phyloP scores from a whole-genome alignment of 2,329 filamentous ascomycete species.

The Aureobasidium sp. region DNA sequence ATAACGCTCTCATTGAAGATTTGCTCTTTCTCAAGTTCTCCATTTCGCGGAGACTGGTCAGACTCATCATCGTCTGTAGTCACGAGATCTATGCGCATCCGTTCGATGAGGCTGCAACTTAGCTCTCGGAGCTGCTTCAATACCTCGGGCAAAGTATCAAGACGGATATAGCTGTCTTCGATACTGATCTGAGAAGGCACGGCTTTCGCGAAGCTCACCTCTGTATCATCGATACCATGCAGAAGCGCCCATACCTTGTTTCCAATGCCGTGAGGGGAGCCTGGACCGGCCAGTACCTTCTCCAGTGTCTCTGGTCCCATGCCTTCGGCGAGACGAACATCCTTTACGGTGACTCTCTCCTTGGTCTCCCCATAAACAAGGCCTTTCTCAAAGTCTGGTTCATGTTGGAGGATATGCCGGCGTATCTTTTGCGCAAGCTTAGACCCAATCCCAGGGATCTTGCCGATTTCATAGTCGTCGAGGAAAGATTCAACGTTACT shows the following conservation, averaged over 20 bases:
- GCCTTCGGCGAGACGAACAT: constrained; percentile 55
- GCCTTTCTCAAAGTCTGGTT: constrained; percentile 37
- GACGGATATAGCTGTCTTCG: constrained; percentile 77
- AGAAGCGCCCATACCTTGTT: constrained; percentile 67
- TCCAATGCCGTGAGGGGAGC: constrained; percentile 64
- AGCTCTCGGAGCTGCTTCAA: constrained; percentile 62
- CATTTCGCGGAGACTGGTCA: constrained; percentile 22
- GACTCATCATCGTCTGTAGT: constrained; percentile 38
- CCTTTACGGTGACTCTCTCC: constrained; percentile 55
- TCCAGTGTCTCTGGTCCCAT: constrained; percentile 62
- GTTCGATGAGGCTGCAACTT: constrained; percentile 60
- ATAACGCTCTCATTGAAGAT: no score
- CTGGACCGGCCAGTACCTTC: constrained; percentile 60
- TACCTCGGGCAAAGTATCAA: constrained; percentile 59
- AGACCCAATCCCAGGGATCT: constrained; percentile 78
- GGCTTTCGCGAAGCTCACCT: constrained; percentile 63
- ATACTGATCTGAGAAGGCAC: constrained; percentile 87
- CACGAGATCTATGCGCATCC: constrained; percentile 72
- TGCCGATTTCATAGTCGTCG: constrained; percentile 66
- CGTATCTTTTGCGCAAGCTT: constrained; percentile 66
- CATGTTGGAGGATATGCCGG: constrained; percentile 47
- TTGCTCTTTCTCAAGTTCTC: not conserved
- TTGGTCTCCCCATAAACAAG: constrained; percentile 44
- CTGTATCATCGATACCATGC: constrained; percentile 69
- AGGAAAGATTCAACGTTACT: constrained; percentile 57